Evolutionary conservation across 768 basidiomycete species (phyloP).

Genomic region (Pleurotus salmoneostramineus): DNA sequence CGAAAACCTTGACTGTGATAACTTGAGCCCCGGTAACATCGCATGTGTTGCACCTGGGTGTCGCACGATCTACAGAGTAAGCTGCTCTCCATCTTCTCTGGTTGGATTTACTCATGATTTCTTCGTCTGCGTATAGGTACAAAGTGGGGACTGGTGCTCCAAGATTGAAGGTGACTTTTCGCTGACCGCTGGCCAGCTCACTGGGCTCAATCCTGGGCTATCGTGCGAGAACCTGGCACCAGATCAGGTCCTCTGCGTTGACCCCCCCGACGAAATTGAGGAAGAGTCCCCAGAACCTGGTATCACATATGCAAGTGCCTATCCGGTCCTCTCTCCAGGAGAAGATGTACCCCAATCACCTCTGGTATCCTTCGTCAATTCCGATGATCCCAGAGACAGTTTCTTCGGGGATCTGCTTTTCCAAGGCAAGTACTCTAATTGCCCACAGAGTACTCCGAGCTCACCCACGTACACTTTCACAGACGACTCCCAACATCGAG

Average conservation of each 20-base stretch:
- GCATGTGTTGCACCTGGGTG: conserved; percentile 3
- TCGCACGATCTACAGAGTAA: conserved; percentile 2
- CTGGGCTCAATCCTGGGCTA: not conserved
- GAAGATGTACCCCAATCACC: not conserved
- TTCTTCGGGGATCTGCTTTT: conserved; percentile 5
- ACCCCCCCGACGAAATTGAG: not conserved
- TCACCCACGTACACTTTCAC: not conserved
- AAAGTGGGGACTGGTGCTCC: not conserved
- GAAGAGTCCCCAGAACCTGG: not conserved
- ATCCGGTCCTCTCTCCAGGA: not conserved
- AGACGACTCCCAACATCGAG: conserved; percentile 4
- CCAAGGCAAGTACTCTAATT: not conserved
- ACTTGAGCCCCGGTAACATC: conserved; percentile 3
- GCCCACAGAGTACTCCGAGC: not conserved
- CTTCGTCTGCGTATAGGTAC: not conserved
- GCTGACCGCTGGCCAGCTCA: not conserved
- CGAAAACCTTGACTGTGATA: conserved; percentile 3
- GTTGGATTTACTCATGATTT: not conserved
- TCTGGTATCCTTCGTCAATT: conserved; percentile 2
- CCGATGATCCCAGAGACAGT: not conserved
- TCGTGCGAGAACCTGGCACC: not conserved
- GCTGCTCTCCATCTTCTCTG: not conserved
- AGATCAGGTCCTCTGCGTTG: not conserved
- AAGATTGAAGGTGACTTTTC: not conserved
- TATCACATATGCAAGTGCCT: not conserved